Evolutionary conservation across 2,329 filamentous ascomycete genomes (phyloP), one percentile per base, ranked within the genome.

Genomic region (Cladosporium sp.): DNA sequence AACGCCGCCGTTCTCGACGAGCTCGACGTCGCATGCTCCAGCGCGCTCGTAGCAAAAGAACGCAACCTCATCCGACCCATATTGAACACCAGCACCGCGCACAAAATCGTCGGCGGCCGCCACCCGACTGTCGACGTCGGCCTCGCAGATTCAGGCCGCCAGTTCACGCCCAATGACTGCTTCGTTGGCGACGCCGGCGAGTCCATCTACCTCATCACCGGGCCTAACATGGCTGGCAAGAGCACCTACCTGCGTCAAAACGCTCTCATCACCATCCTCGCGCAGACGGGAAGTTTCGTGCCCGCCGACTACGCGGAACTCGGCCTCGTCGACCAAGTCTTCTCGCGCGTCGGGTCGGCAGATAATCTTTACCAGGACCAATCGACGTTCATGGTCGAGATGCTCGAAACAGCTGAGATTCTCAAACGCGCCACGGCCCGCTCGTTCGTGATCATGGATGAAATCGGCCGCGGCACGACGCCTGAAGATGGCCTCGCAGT

Each of bases 301-400:
- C 94, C 94, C 0, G 94, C 94, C 0, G 84, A 88, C 22, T 89
- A 90, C 72, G 93, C 91, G 3, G 86, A 90, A 66, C 82, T 99
- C 25, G 92, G 93, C 1, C 80, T 99, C 43, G 92, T 97, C n/a
- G 94, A 99, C 75, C 91, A 93, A 68, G 88, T 99, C 56, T 97
- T 96, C 78, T 94, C 88, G 70, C 89, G 94, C 3, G 78, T 70
- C 20, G 94, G 94, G 1, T 95, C 92, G 1, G 94, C 93, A 1
- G 95, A 99, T 73, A 93, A 96, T 71, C 80, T 99, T n/a, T 97
- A 89, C 76, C 85, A 86, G 52, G 89, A 96, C 76, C 92, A 97
- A 74, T 96, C 91, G 55, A 99, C 95, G 0, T 99, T 99, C 75
- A 97, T 99, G 94, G 91, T 97, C 1, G 94, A 99, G 76, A 99